Evolutionary conservation across 352 stramenopile genomes (phyloP), one percentile per base, ranked within the genome.

Genomic region (Phytophthora chlamydospora): DNA sequence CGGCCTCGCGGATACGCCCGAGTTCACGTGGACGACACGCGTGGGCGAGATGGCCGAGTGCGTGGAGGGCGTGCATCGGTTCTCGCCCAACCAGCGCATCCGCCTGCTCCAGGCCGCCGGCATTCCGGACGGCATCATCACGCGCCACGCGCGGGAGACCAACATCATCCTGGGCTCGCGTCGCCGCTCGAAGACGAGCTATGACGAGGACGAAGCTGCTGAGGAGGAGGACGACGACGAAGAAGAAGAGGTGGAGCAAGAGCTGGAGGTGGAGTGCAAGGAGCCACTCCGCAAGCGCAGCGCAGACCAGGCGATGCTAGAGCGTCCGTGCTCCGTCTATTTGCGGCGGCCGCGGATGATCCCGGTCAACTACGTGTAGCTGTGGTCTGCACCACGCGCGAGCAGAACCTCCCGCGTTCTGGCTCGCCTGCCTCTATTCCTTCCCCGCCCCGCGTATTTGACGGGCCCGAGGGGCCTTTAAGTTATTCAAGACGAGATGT

Each of bases 21-120:
- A 89, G 66, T 87, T 87, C 60, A 89, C 77, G 31, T 85, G 77
- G 76, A 89, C 74, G 21, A 91, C 76, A 29, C 84, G 74, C 40
- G 79, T 88, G 61, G 79, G 73, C 50, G 69, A 89, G 45, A 89
- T 89, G 80, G 80, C 80, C 38, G 77, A 87, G 48, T 55, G 77
- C 53, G 80, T 77, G 34, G 77, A 89, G 62, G 80, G 80, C n/a
- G 67, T 89, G 11, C 80, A 83, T 50, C 75, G 77, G 16, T 88
- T 89, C 66, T 71, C 70, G n/a, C 62, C 66, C n/a, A 78, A 76
- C 48, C 73, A 89, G 53, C 76, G 80, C 38, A 76, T 85, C 48
- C 76, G 71, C 14, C 57, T 89, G 52, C 62, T 89, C 29, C 75
- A 88, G 43, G 58, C 59, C 47, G 77, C 75, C 9, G 80, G 80